These are phyloP conservation scores for Hygrophoropsis aurantiaca DNA, from an alignment of 768 basidiomycete genomes.

Conservation along the genomic window DNA sequence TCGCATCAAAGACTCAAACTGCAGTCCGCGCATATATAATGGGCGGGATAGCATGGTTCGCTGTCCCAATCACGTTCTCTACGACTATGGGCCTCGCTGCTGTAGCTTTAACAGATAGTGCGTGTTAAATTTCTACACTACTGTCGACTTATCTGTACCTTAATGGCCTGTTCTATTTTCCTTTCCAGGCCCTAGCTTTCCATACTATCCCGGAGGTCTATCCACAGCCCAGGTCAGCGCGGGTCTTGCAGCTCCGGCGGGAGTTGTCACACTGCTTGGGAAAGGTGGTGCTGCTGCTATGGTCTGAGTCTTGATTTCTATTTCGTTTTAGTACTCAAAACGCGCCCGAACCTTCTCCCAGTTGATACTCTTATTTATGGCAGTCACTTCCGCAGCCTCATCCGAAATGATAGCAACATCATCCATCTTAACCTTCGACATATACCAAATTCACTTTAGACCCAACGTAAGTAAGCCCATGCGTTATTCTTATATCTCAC, in stretches of 20 bases:
- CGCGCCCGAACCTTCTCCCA: neutral
- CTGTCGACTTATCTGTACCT: neutral
- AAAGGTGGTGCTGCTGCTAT: constrained; percentile 36
- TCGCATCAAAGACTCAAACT: constrained; percentile 28
- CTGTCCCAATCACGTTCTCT: constrained; percentile 44
- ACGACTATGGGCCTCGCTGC: constrained; percentile 40
- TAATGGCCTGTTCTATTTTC: neutral
- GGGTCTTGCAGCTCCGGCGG: constrained; percentile 36
- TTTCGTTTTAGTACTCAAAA: neutral
- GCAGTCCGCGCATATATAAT: constrained; percentile 33
- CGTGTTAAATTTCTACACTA: neutral
- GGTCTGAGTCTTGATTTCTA: constrained; percentile 10
- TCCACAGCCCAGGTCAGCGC: constrained; percentile 25
- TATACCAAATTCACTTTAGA: constrained; percentile 21
- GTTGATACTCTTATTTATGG: constrained; percentile 37
- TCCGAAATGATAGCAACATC: constrained; percentile 37
- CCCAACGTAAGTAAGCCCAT: constrained; percentile 9
- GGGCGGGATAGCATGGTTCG: constrained; percentile 38
- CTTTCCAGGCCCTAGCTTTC: constrained; percentile 38
- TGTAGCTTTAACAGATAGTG: constrained; percentile 26
- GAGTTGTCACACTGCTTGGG: constrained; percentile 34
- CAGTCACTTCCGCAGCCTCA: constrained; percentile 34
- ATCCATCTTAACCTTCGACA: constrained; percentile 33
- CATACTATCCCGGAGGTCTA: constrained; percentile 20
- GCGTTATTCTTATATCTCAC: neutral